These are phyloP conservation scores for Ilex paraguariensis DNA, from an alignment of 305 asterid species.

Conservation along the genomic window DNA sequence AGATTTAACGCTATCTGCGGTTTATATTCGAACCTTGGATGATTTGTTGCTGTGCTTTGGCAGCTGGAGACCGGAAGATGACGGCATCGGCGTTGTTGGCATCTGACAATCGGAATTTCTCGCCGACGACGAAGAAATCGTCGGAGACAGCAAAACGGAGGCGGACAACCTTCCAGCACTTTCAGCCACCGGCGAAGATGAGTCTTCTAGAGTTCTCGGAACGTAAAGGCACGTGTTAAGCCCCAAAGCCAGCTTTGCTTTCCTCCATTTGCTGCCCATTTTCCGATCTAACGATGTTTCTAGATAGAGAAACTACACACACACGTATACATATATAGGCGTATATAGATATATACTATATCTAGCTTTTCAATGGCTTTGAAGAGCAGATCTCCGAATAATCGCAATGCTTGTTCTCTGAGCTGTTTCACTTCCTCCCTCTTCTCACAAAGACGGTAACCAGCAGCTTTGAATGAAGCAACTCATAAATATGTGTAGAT, in stretches of 20 bases:
- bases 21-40: constrained; percentile 33
- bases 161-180: constrained; percentile 32
- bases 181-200: constrained; percentile 19
- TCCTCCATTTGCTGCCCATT: constrained; percentile 87
- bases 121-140: constrained; percentile 12
- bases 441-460: too few species aligned
- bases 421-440: too few species aligned
- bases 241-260: constrained; percentile 63
- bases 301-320: neutral
- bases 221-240: constrained; percentile 54
- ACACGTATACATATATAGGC: neutral
- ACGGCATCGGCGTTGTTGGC: constrained; percentile 69
- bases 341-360: too few species aligned
- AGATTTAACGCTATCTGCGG: too few species aligned
- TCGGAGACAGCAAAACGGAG: constrained; percentile 29
- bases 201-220: constrained; percentile 37
- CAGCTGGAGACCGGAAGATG: constrained; percentile 66
- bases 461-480: too few species aligned
- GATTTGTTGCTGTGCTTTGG: constrained; percentile 49
- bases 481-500: too few species aligned
- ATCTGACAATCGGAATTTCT: constrained; percentile 34
- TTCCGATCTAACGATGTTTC: neutral
- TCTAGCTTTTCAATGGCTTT: too few species aligned
- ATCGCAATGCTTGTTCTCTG: too few species aligned
- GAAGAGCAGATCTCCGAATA: too few species aligned